Conservation (phyloP, 306 rosid species). For the Dryas alaskensis region DNA sequence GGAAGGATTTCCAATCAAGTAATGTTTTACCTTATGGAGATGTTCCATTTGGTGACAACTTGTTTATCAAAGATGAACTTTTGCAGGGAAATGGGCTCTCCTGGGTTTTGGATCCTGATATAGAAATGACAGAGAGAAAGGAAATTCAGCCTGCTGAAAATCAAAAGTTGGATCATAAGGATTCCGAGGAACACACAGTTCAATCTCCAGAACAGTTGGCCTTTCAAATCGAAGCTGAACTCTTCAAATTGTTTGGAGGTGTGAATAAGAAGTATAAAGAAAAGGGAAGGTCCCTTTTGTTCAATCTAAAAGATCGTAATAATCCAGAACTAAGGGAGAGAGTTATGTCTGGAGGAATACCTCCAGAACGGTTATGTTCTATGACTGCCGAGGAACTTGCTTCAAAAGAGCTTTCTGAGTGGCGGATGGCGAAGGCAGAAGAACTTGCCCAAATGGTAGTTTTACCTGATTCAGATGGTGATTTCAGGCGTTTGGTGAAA, state of each 20-base stretch:
- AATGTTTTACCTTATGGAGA: slow-evolving; percentile 63
- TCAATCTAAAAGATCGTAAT: slow-evolving; percentile 90
- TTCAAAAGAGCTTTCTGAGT: slow-evolving; percentile 93
- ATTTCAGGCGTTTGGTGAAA: slow-evolving; percentile 80
- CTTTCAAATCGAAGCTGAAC: slow-evolving; percentile 66
- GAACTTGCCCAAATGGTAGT: slow-evolving; percentile 96
- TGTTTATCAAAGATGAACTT: slow-evolving; percentile 85
- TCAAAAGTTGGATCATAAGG: slow-evolving; percentile 40
- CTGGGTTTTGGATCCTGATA: slow-evolving; percentile 80
- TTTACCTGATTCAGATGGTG: slow-evolving; percentile 80
- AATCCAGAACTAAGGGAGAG: slow-evolving; percentile 92
- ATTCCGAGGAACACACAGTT: slow-evolving; percentile 32
- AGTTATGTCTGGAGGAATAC: slow-evolving; percentile 82
- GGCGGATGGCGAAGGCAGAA: slow-evolving; percentile 99
- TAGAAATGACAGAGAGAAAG: slow-evolving; percentile 38
- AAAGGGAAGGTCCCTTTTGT: slow-evolving; percentile 95
- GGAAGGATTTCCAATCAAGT: slow-evolving; percentile 55
- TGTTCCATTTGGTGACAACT: slow-evolving; percentile 68
- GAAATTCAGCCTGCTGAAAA: slow-evolving; percentile 42
- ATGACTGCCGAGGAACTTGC: slow-evolving; percentile 99
- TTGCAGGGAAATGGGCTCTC: slow-evolving; percentile 96
- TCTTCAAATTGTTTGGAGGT: slow-evolving; percentile 90
- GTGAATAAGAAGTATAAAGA: slow-evolving; percentile 99
- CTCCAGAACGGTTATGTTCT: slow-evolving; percentile 75
- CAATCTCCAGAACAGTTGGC: slow-evolving; percentile 64